Conservation (phyloP, 73 alveolate genomes). For the Tetrahymena thermophila region DNA sequence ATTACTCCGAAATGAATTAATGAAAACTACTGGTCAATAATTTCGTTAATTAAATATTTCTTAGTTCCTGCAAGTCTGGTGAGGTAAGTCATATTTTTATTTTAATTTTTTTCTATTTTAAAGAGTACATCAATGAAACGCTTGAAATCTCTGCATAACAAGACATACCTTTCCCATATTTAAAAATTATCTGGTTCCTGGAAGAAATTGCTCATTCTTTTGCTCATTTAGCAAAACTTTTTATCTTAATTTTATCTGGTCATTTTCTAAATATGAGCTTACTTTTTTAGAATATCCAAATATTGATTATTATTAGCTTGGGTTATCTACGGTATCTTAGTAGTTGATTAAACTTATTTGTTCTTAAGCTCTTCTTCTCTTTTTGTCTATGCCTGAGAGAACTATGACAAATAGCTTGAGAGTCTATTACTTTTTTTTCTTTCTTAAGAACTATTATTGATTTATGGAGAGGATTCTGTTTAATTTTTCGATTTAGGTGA, state of each 20-base stretch:
- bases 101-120: background rate
- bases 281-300: background rate
- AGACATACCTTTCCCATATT: background rate
- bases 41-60: background rate
- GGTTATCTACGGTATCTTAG: background rate
- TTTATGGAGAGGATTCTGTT: background rate
- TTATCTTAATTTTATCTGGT: background rate
- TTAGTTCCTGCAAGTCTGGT: background rate
- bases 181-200: background rate
- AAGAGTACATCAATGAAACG: background rate
- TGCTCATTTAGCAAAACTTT: background rate
- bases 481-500: background rate
- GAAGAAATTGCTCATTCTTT: background rate
- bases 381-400: background rate
- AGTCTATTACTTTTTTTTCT: background rate
- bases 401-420: background rate
- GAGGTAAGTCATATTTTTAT: background rate
- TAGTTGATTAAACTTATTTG: background rate
- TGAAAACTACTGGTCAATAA: background rate
- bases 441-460: background rate
- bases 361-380: background rate
- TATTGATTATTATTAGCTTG: background rate
- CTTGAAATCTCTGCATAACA: background rate
- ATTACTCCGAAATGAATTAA: background rate
- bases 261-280: background rate